phyloP scores from a whole-genome alignment of 2,329 filamentous ascomycete species.

The Xylaria sp. region DNA sequence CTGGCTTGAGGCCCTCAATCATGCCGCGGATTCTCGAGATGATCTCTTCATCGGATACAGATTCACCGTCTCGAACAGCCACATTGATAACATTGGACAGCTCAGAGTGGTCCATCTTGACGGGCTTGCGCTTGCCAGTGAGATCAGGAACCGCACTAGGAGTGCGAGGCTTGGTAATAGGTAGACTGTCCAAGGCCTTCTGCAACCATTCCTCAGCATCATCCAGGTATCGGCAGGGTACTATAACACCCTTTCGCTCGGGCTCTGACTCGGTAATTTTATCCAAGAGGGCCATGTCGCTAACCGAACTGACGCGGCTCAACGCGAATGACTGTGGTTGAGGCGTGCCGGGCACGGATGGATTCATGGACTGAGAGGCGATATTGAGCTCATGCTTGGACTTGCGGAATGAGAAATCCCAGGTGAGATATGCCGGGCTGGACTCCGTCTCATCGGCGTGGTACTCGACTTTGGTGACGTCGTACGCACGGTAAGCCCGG shows the following conservation, averaged over 20 bases:
- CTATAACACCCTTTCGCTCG: slow-evolving; percentile 84
- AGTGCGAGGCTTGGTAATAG: slow-evolving; percentile 55
- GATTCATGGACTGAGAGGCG: slow-evolving; percentile 70
- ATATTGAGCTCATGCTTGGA: slow-evolving; percentile 86
- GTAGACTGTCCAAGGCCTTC: slow-evolving; percentile 80
- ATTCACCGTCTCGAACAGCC: slow-evolving; percentile 83
- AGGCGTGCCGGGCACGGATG: slow-evolving; percentile 78
- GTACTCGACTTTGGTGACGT: slow-evolving; percentile 84
- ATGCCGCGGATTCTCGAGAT: slow-evolving; percentile 69
- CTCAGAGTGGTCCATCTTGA: slow-evolving; percentile 62
- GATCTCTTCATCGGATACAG: slow-evolving; percentile 73
- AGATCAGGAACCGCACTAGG: slow-evolving; percentile 66
- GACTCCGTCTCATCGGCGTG: slow-evolving; percentile 64
- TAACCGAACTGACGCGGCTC: slow-evolving; percentile 88
- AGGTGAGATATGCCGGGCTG: slow-evolving; percentile 71
- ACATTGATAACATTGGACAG: slow-evolving; percentile 90
- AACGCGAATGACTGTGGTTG: slow-evolving; percentile 53
- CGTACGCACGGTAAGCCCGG: slow-evolving; percentile 93
- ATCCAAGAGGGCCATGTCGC: slow-evolving; percentile 86
- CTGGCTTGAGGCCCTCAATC: slow-evolving; percentile 74
- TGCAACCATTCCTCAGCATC: slow-evolving; percentile 83
- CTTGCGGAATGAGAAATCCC: slow-evolving; percentile 95
- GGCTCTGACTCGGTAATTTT: slow-evolving; percentile 70
- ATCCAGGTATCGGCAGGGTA: slow-evolving; percentile 88
- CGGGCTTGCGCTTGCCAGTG: slow-evolving; percentile 63